Conservation (phyloP, 768 basidiomycete genomes). For the Neoboletus brunneissimus region DNA sequence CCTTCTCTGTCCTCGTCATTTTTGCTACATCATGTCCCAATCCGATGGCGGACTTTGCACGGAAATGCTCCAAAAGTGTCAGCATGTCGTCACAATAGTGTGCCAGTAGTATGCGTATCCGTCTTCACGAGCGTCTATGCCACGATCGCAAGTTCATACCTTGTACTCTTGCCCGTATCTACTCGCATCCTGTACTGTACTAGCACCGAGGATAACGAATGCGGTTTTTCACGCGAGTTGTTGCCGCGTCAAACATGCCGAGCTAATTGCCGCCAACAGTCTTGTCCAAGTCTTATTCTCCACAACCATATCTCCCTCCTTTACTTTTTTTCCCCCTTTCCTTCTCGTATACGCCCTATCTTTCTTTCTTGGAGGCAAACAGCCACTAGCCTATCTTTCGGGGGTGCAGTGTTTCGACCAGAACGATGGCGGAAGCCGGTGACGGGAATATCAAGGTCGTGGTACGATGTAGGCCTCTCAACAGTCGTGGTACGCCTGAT, state of each 20-base stretch:
- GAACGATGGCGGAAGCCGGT: conserved; percentile 67
- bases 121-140: background rate
- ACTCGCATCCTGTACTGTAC: background rate
- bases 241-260: conserved; percentile 14
- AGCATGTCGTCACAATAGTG: background rate
- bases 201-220: conserved; percentile 5
- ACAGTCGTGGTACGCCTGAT: conserved; percentile 73
- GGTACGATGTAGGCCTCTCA: conserved; percentile 95
- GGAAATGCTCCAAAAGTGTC: background rate
- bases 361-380: conserved; percentile 13
- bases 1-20: background rate
- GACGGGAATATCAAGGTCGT: conserved; percentile 93
- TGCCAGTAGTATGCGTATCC: background rate
- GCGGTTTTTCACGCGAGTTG: conserved; percentile 21
- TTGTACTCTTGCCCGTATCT: background rate
- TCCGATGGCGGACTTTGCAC: conserved; percentile 4
- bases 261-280: conserved; percentile 5
- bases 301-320: conserved; percentile 6
- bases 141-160: background rate
- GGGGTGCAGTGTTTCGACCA: conserved; percentile 16
- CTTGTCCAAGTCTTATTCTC: conserved; percentile 2
- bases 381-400: conserved; percentile 8
- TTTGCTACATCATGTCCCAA: background rate
- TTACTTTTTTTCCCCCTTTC: conserved; percentile 1
- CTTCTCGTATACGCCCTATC: background rate